Conservation (phyloP, 345 rosid genomes). For the Melaleuca alternifolia region DNA sequence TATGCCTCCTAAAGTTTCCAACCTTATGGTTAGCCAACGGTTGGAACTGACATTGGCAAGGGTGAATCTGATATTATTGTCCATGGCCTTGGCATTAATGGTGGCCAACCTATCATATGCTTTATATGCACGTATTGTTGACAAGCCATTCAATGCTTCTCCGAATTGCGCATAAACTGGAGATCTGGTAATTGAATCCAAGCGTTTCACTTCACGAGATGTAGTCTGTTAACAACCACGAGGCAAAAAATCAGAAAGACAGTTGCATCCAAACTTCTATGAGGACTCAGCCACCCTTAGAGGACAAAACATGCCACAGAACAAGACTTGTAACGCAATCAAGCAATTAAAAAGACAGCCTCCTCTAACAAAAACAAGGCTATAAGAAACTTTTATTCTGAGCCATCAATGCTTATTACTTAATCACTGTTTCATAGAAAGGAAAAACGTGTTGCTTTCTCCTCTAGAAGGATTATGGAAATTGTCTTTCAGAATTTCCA, state of each 20-base stretch:
- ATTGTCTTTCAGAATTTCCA: background rate
- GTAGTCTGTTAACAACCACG: constrained; percentile 49
- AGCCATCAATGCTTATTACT: background rate
- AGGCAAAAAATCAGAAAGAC: background rate
- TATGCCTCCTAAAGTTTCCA: constrained; percentile 81
- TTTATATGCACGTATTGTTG: constrained; percentile 86
- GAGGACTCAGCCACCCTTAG: background rate
- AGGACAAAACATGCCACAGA: background rate
- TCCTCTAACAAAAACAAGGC: background rate
- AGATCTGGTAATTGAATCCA: constrained; percentile 83
- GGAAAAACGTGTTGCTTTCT: background rate
- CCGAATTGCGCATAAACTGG: constrained; percentile 96
- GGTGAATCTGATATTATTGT: constrained; percentile 83
- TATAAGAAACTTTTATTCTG: background rate
- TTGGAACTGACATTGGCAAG: constrained; percentile 71
- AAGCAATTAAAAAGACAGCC: background rate
- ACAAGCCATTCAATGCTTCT: constrained; percentile 88
- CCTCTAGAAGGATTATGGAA: background rate
- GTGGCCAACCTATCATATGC: constrained; percentile 79
- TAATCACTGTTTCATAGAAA: background rate
- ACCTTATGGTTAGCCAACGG: constrained; percentile 85
- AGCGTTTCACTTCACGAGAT: constrained; percentile 86
- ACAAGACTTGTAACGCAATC: background rate
- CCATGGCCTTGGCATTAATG: constrained; percentile 81
- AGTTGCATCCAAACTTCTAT: background rate